Conservation (phyloP, 768 basidiomycete species). For the Mycena galopus region DNA sequence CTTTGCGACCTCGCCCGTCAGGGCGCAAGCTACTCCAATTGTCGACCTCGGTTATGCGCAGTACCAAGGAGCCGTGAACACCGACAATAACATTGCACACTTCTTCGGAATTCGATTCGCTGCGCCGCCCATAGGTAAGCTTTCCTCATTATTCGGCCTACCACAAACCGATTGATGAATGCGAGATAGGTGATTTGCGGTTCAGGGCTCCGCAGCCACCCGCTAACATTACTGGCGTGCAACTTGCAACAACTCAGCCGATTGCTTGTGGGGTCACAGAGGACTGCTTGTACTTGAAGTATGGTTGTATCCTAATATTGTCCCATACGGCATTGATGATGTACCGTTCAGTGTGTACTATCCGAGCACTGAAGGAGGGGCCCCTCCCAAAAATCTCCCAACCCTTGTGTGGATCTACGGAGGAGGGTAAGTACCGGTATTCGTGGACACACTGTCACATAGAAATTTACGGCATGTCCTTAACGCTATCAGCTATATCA, state of each 20-base stretch:
- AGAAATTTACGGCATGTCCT: conserved; percentile 37
- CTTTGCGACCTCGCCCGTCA: background rate
- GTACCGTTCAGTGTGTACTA: conserved; percentile 48
- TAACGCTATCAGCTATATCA: conserved; percentile 48
- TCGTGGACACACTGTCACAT: background rate
- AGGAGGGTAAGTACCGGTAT: conserved; percentile 44
- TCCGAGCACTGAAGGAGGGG: conserved; percentile 45
- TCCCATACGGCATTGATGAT: background rate
- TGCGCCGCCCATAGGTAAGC: conserved; percentile 47
- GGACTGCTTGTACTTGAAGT: conserved; percentile 20
- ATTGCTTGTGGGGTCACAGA: conserved; percentile 40
- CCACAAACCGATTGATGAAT: conserved; percentile 30
- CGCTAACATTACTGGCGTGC: conserved; percentile 22
- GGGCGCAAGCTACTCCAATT: conserved; percentile 32
- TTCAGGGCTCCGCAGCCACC: conserved; percentile 35
- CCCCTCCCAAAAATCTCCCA: conserved; percentile 44
- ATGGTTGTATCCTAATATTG: conserved; percentile 24
- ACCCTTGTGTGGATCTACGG: conserved; percentile 62
- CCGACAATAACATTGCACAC: conserved; percentile 36
- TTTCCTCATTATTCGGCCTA: background rate
- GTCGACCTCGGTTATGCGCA: conserved; percentile 60
- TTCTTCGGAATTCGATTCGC: conserved; percentile 45
- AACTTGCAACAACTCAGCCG: conserved; percentile 31
- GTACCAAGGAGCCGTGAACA: conserved; percentile 41
- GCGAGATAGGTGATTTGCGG: conserved; percentile 35